Evolutionary conservation across 129 eudicot genomes (phyloP).

Genomic region (Flaveria brownii): DNA sequence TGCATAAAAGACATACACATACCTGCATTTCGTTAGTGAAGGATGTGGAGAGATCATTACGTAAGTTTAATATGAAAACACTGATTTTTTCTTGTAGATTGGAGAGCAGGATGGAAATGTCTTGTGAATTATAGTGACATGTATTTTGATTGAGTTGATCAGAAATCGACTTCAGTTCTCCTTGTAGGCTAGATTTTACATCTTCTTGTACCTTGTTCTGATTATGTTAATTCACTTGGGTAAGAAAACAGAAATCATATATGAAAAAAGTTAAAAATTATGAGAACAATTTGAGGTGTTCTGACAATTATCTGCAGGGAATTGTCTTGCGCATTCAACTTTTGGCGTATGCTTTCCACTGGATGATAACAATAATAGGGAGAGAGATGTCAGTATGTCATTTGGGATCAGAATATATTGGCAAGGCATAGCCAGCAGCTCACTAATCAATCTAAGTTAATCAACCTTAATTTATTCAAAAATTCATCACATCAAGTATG

Average conservation of each 20-base stretch:
- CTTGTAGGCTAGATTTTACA: constrained; percentile 51
- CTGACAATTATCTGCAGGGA: constrained; percentile 70
- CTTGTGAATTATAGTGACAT: constrained; percentile 48
- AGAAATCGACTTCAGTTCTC: constrained; percentile 55
- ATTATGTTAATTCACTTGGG: constrained; percentile 22
- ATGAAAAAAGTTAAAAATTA: not conserved
- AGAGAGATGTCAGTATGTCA: constrained; percentile 26
- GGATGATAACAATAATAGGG: constrained; percentile 31
- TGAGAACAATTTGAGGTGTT: constrained; percentile 23
- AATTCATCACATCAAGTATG: not conserved
- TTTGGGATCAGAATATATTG: not conserved
- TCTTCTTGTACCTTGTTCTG: constrained; percentile 91
- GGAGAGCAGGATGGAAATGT: constrained; percentile 45
- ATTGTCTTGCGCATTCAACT: constrained; percentile 56
- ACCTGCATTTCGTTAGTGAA: constrained; percentile 74
- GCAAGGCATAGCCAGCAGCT: not conserved
- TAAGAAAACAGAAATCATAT: constrained; percentile 25
- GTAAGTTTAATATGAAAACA: constrained; percentile 37
- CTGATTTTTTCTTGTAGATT: constrained; percentile 62
- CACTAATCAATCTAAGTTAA: constrained; percentile 4
- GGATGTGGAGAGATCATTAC: constrained; percentile 51
- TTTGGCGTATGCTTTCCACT: constrained; percentile 83
- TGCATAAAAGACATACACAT: constrained; percentile 20
- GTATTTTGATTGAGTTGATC: constrained; percentile 48
- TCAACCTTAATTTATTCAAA: not conserved